Conservation (phyloP, 768 basidiomycete genomes). For the Macrolepiota dolichaula region DNA sequence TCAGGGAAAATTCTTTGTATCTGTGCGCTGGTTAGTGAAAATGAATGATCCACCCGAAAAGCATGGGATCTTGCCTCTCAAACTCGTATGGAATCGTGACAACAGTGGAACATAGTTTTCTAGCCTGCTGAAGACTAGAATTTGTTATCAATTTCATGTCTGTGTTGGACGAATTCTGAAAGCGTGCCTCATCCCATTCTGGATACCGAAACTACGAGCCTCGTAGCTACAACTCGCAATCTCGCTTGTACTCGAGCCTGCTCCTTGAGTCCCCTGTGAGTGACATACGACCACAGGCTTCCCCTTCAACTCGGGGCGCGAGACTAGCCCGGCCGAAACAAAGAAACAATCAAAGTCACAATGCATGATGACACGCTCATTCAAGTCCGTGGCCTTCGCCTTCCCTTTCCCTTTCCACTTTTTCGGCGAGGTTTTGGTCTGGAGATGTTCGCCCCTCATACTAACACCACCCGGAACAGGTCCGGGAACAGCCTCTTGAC, state of each 20-base stretch:
- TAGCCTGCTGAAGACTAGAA: constrained; percentile 72
- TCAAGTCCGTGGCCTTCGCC: constrained; percentile 30
- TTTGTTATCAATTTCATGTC: constrained; percentile 2
- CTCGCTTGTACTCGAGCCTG: constrained; percentile 82
- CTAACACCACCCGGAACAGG: constrained; percentile 29
- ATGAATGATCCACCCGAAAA: neutral
- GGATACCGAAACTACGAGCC: constrained; percentile 82
- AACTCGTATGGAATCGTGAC: constrained; percentile 93
- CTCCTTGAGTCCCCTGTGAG: constrained; percentile 75
- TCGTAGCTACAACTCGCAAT: constrained; percentile 95
- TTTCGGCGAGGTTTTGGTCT: constrained; percentile 40
- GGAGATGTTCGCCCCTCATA: constrained; percentile 50
- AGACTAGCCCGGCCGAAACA: constrained; percentile 84
- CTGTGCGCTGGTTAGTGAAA: constrained; percentile 34
- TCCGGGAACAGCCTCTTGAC: constrained; percentile 12
- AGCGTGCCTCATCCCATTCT: constrained; percentile 90
- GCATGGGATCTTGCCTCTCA: constrained; percentile 49
- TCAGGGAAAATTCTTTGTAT: constrained; percentile 79
- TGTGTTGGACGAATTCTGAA: neutral
- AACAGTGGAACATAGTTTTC: constrained; percentile 69
- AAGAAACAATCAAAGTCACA: constrained; percentile 98
- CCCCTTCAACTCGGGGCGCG: constrained; percentile 76
- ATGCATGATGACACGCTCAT: constrained; percentile 78
- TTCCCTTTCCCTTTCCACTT: constrained; percentile 57
- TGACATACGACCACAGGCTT: constrained; percentile 96